phyloP scores from a whole-genome alignment of 371 early-diverging fungal species.

The Batkoa obscura region DNA sequence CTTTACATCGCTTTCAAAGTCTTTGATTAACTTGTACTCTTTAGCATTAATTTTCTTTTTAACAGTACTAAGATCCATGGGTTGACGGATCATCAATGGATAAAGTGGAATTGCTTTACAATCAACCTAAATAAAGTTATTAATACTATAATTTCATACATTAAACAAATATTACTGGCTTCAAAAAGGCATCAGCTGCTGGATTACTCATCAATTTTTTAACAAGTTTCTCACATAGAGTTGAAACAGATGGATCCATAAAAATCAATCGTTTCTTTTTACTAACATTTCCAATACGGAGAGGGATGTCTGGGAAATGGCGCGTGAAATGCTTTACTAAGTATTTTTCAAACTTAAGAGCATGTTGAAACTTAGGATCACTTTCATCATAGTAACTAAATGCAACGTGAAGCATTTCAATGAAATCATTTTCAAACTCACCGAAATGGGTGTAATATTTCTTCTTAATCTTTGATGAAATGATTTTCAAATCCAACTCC shows the following conservation, averaged over 20 bases:
- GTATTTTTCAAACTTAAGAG: background rate
- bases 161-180: conserved; percentile 15
- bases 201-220: conserved; percentile 19
- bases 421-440: conserved; percentile 1
- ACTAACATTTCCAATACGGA: background rate
- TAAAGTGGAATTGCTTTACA: conserved; percentile 59
- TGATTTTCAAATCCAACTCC: background rate
- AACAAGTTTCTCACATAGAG: conserved; percentile 10
- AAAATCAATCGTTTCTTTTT: too few species aligned
- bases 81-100: conserved; percentile 63
- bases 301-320: background rate
- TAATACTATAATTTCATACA: too few species aligned
- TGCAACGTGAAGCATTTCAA: background rate
- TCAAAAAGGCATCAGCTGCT: conserved; percentile 21
- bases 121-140: conserved; percentile 23
- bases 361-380: background rate
- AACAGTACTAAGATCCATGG: conserved; percentile 95
- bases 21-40: conserved; percentile 12
- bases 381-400: background rate
- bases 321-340: background rate
- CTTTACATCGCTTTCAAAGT: conserved; percentile 49
- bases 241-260: too few species aligned
- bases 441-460: background rate
- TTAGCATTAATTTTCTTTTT: conserved; percentile 35
- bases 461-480: background rate